Conservation (phyloP, 495 filamentous ascomycete species). For the Bryoglossum gracile region DNA sequence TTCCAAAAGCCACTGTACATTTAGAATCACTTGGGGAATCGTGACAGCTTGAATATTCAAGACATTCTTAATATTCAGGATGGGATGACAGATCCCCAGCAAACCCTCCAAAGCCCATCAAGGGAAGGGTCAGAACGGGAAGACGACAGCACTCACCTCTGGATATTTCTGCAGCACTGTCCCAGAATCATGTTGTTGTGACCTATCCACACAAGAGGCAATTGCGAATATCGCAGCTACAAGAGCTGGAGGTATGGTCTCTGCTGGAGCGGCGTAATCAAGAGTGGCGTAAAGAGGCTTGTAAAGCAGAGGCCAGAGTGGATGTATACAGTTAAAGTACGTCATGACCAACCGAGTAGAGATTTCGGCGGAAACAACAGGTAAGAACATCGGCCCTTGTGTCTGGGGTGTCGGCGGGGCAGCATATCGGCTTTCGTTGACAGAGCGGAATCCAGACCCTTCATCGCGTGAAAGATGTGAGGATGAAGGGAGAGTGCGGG, state of each 20-base stretch:
- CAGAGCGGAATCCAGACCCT: neutral
- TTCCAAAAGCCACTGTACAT: too few species aligned
- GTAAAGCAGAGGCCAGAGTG: constrained; percentile 24
- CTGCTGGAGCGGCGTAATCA: constrained; percentile 11
- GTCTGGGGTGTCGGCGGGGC: neutral
- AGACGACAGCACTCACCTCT: too few species aligned
- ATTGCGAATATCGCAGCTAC: constrained; percentile 21
- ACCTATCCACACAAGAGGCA: constrained; percentile 18
- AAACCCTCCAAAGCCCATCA: too few species aligned
- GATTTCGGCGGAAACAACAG: constrained; percentile 5
- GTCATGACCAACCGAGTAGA: constrained; percentile 15
- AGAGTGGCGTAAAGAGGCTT: constrained; percentile 22
- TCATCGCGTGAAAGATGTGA: neutral
- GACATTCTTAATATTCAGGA: too few species aligned
- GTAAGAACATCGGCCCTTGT: neutral
- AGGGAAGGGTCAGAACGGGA: too few species aligned
- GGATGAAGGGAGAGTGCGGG: neutral
- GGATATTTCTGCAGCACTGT: constrained; percentile 4
- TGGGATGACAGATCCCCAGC: too few species aligned
- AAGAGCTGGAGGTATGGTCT: constrained; percentile 13
- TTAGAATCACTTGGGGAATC: too few species aligned
- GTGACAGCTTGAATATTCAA: too few species aligned
- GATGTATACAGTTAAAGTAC: constrained; percentile 24
- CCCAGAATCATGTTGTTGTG: constrained; percentile 1
- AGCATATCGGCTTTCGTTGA: neutral